These are phyloP conservation scores for Fraxinus greggii DNA, from an alignment of 305 asterid genomes.

Conservation along the genomic window DNA sequence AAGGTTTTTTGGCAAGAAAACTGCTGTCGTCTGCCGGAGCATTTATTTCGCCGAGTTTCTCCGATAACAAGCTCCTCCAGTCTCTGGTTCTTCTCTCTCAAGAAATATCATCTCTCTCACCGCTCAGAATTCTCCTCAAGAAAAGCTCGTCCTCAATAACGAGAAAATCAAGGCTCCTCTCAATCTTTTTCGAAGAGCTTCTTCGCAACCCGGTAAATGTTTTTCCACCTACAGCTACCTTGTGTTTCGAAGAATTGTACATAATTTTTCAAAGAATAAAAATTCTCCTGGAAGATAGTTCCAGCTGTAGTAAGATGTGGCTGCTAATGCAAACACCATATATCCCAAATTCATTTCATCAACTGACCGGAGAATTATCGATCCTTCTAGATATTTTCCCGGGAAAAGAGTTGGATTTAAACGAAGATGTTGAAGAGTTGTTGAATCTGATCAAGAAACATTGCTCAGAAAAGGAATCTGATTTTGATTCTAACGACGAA, in stretches of 20 bases:
- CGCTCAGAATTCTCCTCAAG: slow-evolving; percentile 45
- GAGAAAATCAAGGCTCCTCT: slow-evolving; percentile 56
- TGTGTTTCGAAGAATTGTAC: slow-evolving; percentile 78
- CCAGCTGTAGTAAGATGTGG: slow-evolving; percentile 68
- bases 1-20: slow-evolving; percentile 56
- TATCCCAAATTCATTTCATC: slow-evolving; percentile 46
- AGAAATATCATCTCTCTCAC: slow-evolving; percentile 55
- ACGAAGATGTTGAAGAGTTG: slow-evolving; percentile 61
- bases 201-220: slow-evolving; percentile 36
- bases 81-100: slow-evolving; percentile 54
- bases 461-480: slow-evolving; percentile 43
- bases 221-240: slow-evolving; percentile 56
- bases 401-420: slow-evolving; percentile 46
- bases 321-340: slow-evolving; percentile 59
- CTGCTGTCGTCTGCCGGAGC: slow-evolving; percentile 64
- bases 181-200: slow-evolving; percentile 64
- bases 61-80: slow-evolving; percentile 57
- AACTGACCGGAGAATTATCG: slow-evolving; percentile 58
- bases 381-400: slow-evolving; percentile 82
- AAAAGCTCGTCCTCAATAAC: slow-evolving; percentile 50
- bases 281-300: slow-evolving; percentile 55
- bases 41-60: slow-evolving; percentile 47
- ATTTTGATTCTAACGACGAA: slow-evolving; percentile 42
- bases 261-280: slow-evolving; percentile 64
- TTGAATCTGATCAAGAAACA: slow-evolving; percentile 61